These are phyloP conservation scores for Leccinum variabile DNA, from an alignment of 1,284 basidiomycete genomes.

Conservation along the genomic window DNA sequence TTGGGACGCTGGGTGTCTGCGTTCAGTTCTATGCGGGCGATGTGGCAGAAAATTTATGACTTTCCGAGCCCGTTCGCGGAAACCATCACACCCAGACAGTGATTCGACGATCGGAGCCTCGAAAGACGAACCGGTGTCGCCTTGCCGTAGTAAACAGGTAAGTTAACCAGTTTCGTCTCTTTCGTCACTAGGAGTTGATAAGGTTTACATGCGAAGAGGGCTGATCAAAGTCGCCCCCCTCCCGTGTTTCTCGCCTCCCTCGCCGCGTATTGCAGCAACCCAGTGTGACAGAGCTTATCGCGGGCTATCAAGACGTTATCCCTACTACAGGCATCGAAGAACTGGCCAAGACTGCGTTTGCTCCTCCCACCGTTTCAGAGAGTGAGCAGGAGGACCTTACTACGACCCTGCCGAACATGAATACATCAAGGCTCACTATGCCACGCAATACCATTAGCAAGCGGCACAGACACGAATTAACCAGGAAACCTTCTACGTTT, in stretches of 20 bases:
- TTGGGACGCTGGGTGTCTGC: conserved; percentile 61
- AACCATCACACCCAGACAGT: not conserved
- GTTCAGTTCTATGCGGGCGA: conserved; percentile 66
- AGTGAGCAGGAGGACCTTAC: conserved; percentile 65
- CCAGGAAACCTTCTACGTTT: conserved; percentile 64
- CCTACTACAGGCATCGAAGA: conserved; percentile 72
- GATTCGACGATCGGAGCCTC: conserved; percentile 28
- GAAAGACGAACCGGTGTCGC: conserved; percentile 39
- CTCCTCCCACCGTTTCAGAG: conserved; percentile 59
- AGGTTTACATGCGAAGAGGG: conserved; percentile 18
- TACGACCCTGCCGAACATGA: conserved; percentile 28
- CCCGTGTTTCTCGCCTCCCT: conserved; percentile 65
- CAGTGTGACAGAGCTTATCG: conserved; percentile 83
- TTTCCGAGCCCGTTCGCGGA: conserved; percentile 51
- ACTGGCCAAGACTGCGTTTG: conserved; percentile 64
- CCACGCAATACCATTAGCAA: conserved; percentile 44
- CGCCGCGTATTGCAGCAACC: conserved; percentile 57
- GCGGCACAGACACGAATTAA: conserved; percentile 48
- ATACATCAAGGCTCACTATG: conserved; percentile 30
- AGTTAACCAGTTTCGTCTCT: conserved; percentile 3
- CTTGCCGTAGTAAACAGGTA: conserved; percentile 31
- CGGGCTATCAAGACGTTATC: conserved; percentile 76
- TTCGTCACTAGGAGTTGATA: not conserved
- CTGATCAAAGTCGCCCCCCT: conserved; percentile 25
- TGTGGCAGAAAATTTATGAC: conserved; percentile 65